Conservation (phyloP, 2,329 filamentous ascomycete genomes). For the Paecilomyces sp. region DNA sequence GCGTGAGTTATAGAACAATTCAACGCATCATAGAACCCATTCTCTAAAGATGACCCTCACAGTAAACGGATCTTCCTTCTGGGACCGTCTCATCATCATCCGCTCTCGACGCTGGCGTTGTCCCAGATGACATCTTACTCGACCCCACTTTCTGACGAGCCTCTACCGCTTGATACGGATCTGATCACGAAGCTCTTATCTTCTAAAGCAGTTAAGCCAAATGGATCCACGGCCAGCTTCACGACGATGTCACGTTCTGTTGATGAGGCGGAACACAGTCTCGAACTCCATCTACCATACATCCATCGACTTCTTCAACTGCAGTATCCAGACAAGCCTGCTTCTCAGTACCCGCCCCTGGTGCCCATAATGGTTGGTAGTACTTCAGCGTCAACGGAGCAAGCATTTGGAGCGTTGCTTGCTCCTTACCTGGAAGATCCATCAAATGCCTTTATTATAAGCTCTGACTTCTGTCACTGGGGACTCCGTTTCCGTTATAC, state of each 20-base stretch:
- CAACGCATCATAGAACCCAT: background rate
- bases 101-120: constrained; percentile 69
- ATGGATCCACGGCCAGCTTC: constrained; percentile 29
- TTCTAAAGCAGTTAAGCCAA: constrained; percentile 19
- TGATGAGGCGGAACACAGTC: constrained; percentile 81
- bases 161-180: constrained; percentile 38
- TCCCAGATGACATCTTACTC: constrained; percentile 56
- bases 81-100: constrained; percentile 84
- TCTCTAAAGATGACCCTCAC: constrained; percentile 6
- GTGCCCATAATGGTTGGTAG: constrained; percentile 82
- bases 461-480: constrained; percentile 98
- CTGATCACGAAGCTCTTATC: constrained; percentile 31
- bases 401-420: constrained; percentile 60
- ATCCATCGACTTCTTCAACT: constrained; percentile 69
- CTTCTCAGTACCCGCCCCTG: constrained; percentile 60
- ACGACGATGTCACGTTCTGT: constrained; percentile 53
- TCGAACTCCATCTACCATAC: constrained; percentile 95
- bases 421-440: constrained; percentile 71
- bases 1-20: constrained; percentile 44
- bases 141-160: constrained; percentile 37
- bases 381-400: constrained; percentile 60
- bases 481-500: constrained; percentile 76
- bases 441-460: constrained; percentile 73
- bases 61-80: constrained; percentile 86
- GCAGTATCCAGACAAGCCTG: constrained; percentile 42